These are phyloP conservation scores for Trichosporon sp. DNA, from an alignment of 1,284 basidiomycete species.

Conservation along the genomic window DNA sequence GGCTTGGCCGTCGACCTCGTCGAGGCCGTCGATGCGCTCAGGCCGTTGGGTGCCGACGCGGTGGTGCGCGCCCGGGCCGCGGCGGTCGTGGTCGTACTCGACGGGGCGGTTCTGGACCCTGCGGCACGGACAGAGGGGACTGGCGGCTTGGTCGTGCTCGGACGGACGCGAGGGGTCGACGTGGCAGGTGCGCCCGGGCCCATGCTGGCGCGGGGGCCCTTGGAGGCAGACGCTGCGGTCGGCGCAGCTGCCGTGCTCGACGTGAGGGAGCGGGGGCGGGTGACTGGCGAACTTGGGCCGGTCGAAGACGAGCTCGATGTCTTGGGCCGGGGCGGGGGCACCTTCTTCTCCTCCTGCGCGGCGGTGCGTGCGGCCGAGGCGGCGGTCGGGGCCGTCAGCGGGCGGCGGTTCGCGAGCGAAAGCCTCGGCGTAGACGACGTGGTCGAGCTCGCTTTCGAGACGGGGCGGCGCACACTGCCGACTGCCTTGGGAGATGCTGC, in stretches of 20 bases:
- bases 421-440: constrained; percentile 7
- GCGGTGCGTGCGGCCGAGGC: constrained; percentile 16
- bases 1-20: neutral
- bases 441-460: neutral
- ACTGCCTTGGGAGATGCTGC: constrained; percentile 13
- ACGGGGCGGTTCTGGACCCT: neutral
- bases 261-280: constrained; percentile 8
- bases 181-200: neutral
- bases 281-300: constrained; percentile 12
- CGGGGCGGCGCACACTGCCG: constrained; percentile 15
- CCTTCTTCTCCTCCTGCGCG: neutral
- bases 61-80: constrained; percentile 3
- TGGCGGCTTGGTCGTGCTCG: constrained; percentile 4
- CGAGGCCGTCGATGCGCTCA: neutral
- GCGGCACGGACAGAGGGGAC: neutral
- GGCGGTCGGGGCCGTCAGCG: constrained; percentile 20
- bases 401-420: constrained; percentile 20
- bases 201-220: neutral
- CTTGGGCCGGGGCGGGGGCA: constrained; percentile 11
- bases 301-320: constrained; percentile 15
- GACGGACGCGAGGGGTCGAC: constrained; percentile 6
- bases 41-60: neutral
- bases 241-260: constrained; percentile 8
- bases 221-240: neutral
- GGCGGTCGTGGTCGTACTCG: neutral